Base-by-base conservation (phyloP, 805 yeast species). In the Sungouiella thailandica region DNA sequence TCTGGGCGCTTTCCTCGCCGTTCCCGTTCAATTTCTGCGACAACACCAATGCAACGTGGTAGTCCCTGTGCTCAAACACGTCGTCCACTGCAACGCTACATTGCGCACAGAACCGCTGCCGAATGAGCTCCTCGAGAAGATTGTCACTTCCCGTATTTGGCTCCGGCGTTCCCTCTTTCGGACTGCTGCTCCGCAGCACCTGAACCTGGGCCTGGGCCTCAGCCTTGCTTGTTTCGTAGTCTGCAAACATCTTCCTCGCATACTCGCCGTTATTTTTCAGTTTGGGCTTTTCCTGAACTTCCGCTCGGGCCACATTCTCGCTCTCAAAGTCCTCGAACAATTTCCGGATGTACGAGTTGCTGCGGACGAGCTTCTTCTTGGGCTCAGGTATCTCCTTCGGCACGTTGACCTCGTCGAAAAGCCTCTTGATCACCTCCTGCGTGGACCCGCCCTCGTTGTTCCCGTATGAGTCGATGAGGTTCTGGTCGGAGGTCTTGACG, bases 61-160 rank as follows among this genome's bases (percentile, higher is more conserved):
- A 76, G 49, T 77, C 83, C 27, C 58, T 57, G 47, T 77, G 83
- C 39, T 77, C 83, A 12, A 53, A 47, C 2, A 53, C 57, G 39
- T 64, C 63, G 1, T 46, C 53, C 3, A 64, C 49, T 3, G 20
- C 27, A 3, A 36, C 31, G 9, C 53, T 41, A 40, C 72, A 65
- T 12, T 37, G 32, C 1, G 46, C 33, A 35, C 71, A 65, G 15
- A 31, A 37, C n/a, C 49, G 45, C 7, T 36, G 41, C 7, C 38
- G 33, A 14, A 50, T 40, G 15, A 59, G 36, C 5, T 41, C 40
- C 8, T 45, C 40, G 10, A 58, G 30, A 4, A 50, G 29, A 2
- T 23, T 25, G 20, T 40, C 41, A 5, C 36, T 29, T 8, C 38
- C 36, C 25, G 19, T 25, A 3, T 31, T 25, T n/a, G 39, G 35